phyloP scores from a whole-genome alignment of 2,329 filamentous ascomycete species.

The Venturia effusa region DNA sequence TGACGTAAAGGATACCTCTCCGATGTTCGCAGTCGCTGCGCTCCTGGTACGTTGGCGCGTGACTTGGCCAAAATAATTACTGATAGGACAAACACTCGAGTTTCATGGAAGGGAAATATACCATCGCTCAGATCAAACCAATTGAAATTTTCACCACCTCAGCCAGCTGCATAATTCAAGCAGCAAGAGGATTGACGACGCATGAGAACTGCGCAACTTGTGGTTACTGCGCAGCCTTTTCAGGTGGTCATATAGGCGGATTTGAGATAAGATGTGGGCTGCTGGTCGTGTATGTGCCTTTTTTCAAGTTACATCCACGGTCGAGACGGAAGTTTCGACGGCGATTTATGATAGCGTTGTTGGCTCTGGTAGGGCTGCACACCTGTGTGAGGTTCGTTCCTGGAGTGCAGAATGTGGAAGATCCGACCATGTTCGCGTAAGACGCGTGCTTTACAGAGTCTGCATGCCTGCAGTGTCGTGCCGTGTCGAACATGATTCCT shows the following conservation, averaged over 20 bases:
- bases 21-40: background rate
- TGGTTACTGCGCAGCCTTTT: too few relatives aligned
- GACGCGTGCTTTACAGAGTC: background rate
- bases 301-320: too few relatives aligned
- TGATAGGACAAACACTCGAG: too few relatives aligned
- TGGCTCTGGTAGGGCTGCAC: too few relatives aligned
- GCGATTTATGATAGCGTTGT: too few relatives aligned
- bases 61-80: background rate
- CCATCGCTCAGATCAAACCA: background rate
- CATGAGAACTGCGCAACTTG: too few relatives aligned
- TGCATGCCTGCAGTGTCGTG: background rate
- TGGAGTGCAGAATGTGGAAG: background rate
- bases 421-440: background rate
- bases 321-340: too few relatives aligned
- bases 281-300: too few relatives aligned
- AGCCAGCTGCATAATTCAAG: background rate
- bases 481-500: background rate
- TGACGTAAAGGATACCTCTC: background rate
- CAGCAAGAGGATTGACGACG: background rate
- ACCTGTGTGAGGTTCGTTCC: background rate
- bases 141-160: background rate
- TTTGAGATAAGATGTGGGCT: too few relatives aligned
- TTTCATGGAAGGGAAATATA: background rate
- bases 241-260: too few relatives aligned
- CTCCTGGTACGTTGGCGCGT: background rate